Base-by-base conservation (phyloP, 164 flowering plant species). In the Annona squamosa region DNA sequence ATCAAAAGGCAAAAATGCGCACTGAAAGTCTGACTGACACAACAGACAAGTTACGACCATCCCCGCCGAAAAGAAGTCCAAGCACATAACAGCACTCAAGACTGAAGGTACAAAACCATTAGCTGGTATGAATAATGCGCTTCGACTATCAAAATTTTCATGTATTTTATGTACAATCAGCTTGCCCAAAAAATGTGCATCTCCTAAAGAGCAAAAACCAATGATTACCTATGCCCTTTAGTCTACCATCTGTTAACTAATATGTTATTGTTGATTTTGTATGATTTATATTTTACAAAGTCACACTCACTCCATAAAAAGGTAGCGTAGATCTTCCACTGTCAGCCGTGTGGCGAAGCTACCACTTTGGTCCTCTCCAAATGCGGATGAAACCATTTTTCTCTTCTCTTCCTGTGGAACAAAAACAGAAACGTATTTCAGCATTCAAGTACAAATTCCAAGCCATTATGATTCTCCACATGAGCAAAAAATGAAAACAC, bases 331-430 rank as follows among this genome's bases (percentile, higher is more conserved):
- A 79, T 94, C 99, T 65, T 91, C 95, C 13, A 84, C 87, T 2
- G 97, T 94, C 26, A 94, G 85, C 7, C 94, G 90, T 77, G 88
- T 66, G 19, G 85, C 87, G 44, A 89, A 61, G 61, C 82, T 85
- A 12, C 96, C 75, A 19, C 79, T 74, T 26, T 80, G 88, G 79
- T 95, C 97, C 78, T 95, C 99, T 26, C 98, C 98, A 83, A 93
- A 93, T 59, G 99, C 99, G 26, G 99, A 91, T 44, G 99, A 92
- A 70, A 95, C 98, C 98, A 95, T 89, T 82, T 90, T 89, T 74
- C 96, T 86, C 82, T 95, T 95, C 46, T 95, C 92, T 74, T 95
- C 99, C 99, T 95, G 85, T 78, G 72, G 77, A 52, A 16, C 41
- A 19, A 1, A 44, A 52, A 52, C 59, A 52, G 59, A 52, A 13